Evolutionary conservation across 2,329 filamentous ascomycete genomes (phyloP).

Genomic region (Fusarium guadeloupense): DNA sequence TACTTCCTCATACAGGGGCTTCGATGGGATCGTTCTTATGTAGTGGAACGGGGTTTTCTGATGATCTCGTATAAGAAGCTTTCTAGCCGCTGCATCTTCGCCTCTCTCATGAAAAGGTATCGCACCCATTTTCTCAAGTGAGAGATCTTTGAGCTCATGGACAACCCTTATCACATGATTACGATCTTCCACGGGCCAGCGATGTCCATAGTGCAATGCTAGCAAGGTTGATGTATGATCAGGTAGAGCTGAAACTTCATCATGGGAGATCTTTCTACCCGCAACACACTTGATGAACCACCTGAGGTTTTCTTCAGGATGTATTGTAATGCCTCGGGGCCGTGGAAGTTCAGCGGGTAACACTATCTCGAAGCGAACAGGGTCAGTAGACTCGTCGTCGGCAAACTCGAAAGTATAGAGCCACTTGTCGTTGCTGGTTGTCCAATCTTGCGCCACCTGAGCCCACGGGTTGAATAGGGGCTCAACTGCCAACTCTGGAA

Average conservation of each 20-base stretch:
- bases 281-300: constrained; percentile 48
- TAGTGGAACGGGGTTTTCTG: constrained; percentile 53
- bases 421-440: constrained; percentile 26
- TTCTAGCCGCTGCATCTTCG: constrained; percentile 29
- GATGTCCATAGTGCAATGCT: constrained; percentile 58
- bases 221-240: constrained; percentile 60
- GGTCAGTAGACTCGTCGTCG: constrained; percentile 44
- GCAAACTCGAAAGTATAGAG: constrained; percentile 47
- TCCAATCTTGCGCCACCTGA: constrained; percentile 56
- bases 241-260: constrained; percentile 19
- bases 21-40: constrained; percentile 52
- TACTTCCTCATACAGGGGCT: constrained; percentile 55
- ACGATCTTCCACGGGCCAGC: constrained; percentile 52
- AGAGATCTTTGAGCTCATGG: constrained; percentile 39
- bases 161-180: constrained; percentile 57
- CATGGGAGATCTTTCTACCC: constrained; percentile 26
- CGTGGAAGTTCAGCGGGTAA: constrained; percentile 56
- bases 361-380: constrained; percentile 54
- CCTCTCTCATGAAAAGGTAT: constrained; percentile 39
- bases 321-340: constrained; percentile 51
- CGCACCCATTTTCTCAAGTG: constrained; percentile 46
- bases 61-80: constrained; percentile 54
- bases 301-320: constrained; percentile 48
- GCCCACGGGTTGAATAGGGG: constrained; percentile 59
- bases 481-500: constrained; percentile 49